Evolutionary conservation across 345 rosid genomes (phyloP).

Genomic region (Gossypium raimondii): DNA sequence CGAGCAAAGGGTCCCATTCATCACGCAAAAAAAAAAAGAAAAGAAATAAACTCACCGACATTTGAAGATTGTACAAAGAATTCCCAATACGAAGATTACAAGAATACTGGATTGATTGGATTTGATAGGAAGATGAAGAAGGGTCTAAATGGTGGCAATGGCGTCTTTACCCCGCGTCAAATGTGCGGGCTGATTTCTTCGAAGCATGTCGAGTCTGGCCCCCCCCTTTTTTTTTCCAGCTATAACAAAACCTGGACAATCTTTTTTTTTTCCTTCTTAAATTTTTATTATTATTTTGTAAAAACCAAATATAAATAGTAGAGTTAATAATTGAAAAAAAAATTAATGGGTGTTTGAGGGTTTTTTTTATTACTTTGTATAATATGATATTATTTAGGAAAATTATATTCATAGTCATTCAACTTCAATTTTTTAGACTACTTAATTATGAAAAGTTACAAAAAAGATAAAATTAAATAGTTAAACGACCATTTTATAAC

Average conservation of each 20-base stretch:
- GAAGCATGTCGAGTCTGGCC: not conserved
- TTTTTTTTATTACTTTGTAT: not conserved
- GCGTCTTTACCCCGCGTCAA: not conserved
- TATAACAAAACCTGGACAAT: not conserved
- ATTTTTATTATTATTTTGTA: not conserved
- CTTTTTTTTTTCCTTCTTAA: not conserved
- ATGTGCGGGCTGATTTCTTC: not conserved
- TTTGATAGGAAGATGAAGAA: not conserved
- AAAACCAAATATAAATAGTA: not conserved
- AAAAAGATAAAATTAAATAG: too few relatives aligned
- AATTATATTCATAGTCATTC: too few relatives aligned
- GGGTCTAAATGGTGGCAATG: not conserved
- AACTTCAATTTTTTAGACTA: too few relatives aligned
- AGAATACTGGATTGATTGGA: not conserved
- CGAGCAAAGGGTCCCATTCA: constrained; percentile 12
- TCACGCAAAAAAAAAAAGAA: not conserved
- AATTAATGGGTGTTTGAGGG: not conserved
- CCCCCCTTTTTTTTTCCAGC: not conserved
- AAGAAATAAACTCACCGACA: constrained; percentile 15
- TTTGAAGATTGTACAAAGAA: not conserved
- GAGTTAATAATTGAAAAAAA: not conserved
- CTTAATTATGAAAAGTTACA: too few relatives aligned
- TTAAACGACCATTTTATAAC: too few relatives aligned
- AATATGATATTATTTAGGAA: not conserved
- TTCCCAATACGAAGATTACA: not conserved